Evolutionary conservation across 768 basidiomycete genomes (phyloP).

Genomic region (Mycena rosella): DNA sequence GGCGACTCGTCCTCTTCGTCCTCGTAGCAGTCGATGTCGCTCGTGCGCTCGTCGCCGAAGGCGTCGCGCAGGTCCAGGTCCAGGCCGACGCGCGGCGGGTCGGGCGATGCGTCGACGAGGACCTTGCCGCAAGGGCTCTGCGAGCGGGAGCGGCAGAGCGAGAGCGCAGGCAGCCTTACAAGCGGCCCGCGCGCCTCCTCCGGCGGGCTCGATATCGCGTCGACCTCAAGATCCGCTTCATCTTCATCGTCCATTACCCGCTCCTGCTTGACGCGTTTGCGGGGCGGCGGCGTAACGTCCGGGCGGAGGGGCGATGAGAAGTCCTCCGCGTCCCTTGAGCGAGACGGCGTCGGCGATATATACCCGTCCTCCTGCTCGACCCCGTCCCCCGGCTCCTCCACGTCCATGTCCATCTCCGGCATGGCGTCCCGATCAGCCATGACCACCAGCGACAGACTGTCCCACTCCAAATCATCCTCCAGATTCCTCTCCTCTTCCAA

Average conservation of each 20-base stretch:
- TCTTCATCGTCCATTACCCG: slow-evolving; percentile 42
- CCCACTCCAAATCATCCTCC: slow-evolving; percentile 35
- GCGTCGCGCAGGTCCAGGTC: slow-evolving; percentile 61
- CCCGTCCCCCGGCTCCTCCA: slow-evolving; percentile 57
- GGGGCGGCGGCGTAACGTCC: slow-evolving; percentile 23
- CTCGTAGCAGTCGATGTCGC: slow-evolving; percentile 59
- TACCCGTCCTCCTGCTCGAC: slow-evolving; percentile 88
- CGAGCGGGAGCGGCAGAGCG: slow-evolving; percentile 23
- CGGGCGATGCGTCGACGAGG: slow-evolving; percentile 28
- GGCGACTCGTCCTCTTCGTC: slow-evolving; percentile 47
- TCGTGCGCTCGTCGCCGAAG: slow-evolving; percentile 57
- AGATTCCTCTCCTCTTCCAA: too few relatives aligned
- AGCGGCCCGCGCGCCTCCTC: slow-evolving; percentile 5
- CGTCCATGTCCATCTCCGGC: slow-evolving; percentile 52
- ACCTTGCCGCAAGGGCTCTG: slow-evolving; percentile 5
- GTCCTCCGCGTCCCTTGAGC: slow-evolving; percentile 69
- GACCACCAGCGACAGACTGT: slow-evolving; percentile 44
- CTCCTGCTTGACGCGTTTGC: slow-evolving; percentile 36
- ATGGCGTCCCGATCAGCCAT: slow-evolving; percentile 51
- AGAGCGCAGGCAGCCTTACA: slow-evolving; percentile 33
- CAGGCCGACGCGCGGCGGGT: slow-evolving; percentile 30
- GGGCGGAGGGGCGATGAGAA: slow-evolving; percentile 73
- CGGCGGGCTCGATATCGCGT: slow-evolving; percentile 64
- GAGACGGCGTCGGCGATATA: slow-evolving; percentile 75
- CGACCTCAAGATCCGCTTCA: slow-evolving; percentile 64